Conservation (phyloP, 2,329 filamentous ascomycete species). For the Arthroderma sp. region DNA sequence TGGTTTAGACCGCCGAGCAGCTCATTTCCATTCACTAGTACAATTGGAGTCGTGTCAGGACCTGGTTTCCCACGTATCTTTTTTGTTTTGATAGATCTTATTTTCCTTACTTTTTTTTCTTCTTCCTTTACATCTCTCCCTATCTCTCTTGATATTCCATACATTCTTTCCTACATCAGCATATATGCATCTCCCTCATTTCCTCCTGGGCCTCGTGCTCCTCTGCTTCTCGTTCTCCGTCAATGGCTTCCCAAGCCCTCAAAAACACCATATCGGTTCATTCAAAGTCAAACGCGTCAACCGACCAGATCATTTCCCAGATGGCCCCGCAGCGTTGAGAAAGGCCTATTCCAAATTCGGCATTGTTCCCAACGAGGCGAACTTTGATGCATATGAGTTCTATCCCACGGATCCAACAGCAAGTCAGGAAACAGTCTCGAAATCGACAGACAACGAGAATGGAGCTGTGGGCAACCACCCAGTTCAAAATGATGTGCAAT, state of each 20-base stretch:
- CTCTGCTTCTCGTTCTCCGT: slow-evolving; percentile 19
- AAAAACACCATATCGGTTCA: slow-evolving; percentile 26
- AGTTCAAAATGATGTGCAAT: slow-evolving; percentile 53
- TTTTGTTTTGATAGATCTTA: not conserved
- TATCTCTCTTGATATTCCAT: not conserved
- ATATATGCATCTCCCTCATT: slow-evolving; percentile 11
- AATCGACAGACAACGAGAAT: slow-evolving; percentile 20
- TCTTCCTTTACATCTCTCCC: not conserved
- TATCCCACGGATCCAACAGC: slow-evolving; percentile 16
- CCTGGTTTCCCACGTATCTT: not conserved
- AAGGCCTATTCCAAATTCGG: slow-evolving; percentile 58
- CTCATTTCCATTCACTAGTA: too few relatives aligned
- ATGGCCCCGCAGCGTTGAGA: slow-evolving; percentile 49
- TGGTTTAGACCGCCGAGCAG: too few relatives aligned
- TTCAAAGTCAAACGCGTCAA: slow-evolving; percentile 49
- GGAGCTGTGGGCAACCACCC: slow-evolving; percentile 53
- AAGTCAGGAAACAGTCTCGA: slow-evolving; percentile 16
- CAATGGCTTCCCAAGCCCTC: slow-evolving; percentile 15
- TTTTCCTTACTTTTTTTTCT: slow-evolving; percentile 3
- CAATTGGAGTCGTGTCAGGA: too few relatives aligned
- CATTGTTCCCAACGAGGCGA: slow-evolving; percentile 35
- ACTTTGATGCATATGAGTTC: slow-evolving; percentile 23
- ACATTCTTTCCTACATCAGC: not conserved
- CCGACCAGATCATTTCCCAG: slow-evolving; percentile 42
- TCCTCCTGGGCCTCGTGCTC: slow-evolving; percentile 11